phyloP scores from a whole-genome alignment of 176 grass and related monocot species.

The Chrysopogon serrulatus region DNA sequence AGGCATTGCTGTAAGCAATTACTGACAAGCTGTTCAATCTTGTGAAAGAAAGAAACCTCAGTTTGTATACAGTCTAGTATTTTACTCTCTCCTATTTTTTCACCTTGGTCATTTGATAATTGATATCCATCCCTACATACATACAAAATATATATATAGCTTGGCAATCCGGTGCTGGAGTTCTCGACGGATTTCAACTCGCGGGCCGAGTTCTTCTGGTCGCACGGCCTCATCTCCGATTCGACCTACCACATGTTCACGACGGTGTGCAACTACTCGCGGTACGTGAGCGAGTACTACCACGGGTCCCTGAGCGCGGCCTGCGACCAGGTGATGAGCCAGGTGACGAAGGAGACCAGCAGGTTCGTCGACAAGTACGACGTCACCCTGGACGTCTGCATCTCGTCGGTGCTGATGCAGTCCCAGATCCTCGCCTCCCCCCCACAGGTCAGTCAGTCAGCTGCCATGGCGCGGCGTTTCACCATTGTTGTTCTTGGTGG shows the following conservation, averaged over 20 bases:
- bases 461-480: no score
- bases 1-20: slow-evolving; percentile 83
- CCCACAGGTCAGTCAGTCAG: slow-evolving; percentile 56
- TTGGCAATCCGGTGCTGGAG: slow-evolving; percentile 92
- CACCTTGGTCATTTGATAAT: no score
- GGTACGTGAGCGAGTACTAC: slow-evolving; percentile 91
- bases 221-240: slow-evolving; percentile 94
- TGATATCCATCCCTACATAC: no score
- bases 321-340: slow-evolving; percentile 73
- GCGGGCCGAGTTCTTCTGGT: slow-evolving; percentile 96
- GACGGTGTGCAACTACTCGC: slow-evolving; percentile 79
- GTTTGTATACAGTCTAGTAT: neutral
- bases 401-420: slow-evolving; percentile 71
- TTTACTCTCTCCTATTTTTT: no score
- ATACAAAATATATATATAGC: slow-evolving; percentile 14
- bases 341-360: slow-evolving; percentile 85
- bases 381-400: slow-evolving; percentile 86
- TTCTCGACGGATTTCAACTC: slow-evolving; percentile 97
- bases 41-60: neutral
- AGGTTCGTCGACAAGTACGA: slow-evolving; percentile 94
- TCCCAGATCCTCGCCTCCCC: slow-evolving; percentile 58
- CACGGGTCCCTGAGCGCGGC: slow-evolving; percentile 59
- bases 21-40: neutral
- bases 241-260: slow-evolving; percentile 78
- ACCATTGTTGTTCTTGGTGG: no score